Percentiles rank a stretch among this genome's conserved stretches.
Conservation (phyloP, 257 asterid genomes). For the Eustoma russellianum region DNA sequence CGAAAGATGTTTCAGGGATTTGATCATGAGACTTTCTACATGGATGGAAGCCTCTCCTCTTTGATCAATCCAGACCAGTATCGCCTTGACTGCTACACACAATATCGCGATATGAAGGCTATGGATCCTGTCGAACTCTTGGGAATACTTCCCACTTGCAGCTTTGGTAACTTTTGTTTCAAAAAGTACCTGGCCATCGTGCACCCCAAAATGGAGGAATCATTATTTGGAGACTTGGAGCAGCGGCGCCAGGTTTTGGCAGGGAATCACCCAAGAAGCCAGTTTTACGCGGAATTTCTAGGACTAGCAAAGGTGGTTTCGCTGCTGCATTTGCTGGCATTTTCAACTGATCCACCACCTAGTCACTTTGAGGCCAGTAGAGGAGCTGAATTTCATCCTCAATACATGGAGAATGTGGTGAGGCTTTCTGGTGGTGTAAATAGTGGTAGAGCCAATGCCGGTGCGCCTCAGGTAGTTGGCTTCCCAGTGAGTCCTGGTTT, state of each 20-base stretch:
- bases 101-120: slow-evolving; percentile 84
- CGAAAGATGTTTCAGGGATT: slow-evolving; percentile 89
- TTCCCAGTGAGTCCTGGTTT: slow-evolving; percentile 93
- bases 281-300: slow-evolving; percentile 71
- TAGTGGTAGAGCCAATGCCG: slow-evolving; percentile 23
- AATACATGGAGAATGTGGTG: slow-evolving; percentile 87
- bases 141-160: slow-evolving; percentile 78
- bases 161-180: slow-evolving; percentile 87
- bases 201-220: slow-evolving; percentile 98
- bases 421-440: slow-evolving; percentile 32
- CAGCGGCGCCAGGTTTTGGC: slow-evolving; percentile 79
- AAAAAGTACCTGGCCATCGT: slow-evolving; percentile 74
- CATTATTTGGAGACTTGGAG: slow-evolving; percentile 89
- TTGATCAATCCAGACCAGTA: slow-evolving; percentile 81
- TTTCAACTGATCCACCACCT: slow-evolving; percentile 76
- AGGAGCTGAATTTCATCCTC: slow-evolving; percentile 85
- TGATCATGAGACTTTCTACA: slow-evolving; percentile 92
- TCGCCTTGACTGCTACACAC: slow-evolving; percentile 83
- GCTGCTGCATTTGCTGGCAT: slow-evolving; percentile 90
- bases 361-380: slow-evolving; percentile 83
- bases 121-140: slow-evolving; percentile 89
- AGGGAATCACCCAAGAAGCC: slow-evolving; percentile 83
- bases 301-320: slow-evolving; percentile 81
- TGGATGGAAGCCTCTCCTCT: slow-evolving; percentile 90
- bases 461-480: slow-evolving; percentile 60